These are phyloP conservation scores for Stromatinia cepivora DNA, from an alignment of 2,329 filamentous ascomycete genomes.

Conservation along the genomic window DNA sequence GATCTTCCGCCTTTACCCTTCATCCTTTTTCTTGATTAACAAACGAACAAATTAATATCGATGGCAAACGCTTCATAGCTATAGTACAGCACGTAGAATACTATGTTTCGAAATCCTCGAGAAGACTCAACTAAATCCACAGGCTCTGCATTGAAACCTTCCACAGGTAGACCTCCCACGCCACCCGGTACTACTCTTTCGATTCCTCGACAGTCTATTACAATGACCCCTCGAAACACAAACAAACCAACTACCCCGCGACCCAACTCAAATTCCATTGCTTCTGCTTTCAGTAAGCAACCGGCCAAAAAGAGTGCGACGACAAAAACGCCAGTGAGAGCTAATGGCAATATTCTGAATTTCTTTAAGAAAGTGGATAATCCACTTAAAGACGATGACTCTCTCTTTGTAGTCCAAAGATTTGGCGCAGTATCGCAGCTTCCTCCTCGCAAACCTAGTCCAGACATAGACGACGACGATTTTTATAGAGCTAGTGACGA, in stretches of 20 bases:
- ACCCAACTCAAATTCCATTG: slow-evolving; percentile 35
- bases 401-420: slow-evolving; percentile 53
- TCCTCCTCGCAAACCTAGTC: slow-evolving; percentile 19
- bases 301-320: slow-evolving; percentile 32
- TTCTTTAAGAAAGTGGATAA: slow-evolving; percentile 71
- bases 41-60: not conserved
- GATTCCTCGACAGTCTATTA: slow-evolving; percentile 20
- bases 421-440: slow-evolving; percentile 26
- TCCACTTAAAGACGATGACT: slow-evolving; percentile 49
- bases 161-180: slow-evolving; percentile 53
- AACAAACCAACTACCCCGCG: slow-evolving; percentile 39
- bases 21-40: not conserved
- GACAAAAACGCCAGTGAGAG: slow-evolving; percentile 36
- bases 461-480: slow-evolving; percentile 33
- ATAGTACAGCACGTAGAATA: not conserved
- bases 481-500: slow-evolving; percentile 31
- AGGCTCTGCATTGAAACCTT: slow-evolving; percentile 44
- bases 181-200: slow-evolving; percentile 43
- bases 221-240: slow-evolving; percentile 33
- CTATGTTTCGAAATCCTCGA: slow-evolving; percentile 57
- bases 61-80: not conserved
- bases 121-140: slow-evolving; percentile 45
- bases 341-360: slow-evolving; percentile 67
- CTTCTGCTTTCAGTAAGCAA: slow-evolving; percentile 26
- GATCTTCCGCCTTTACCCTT: not conserved